Conservation (phyloP, 2,329 filamentous ascomycete species). For the Colletotrichum truncatum region DNA sequence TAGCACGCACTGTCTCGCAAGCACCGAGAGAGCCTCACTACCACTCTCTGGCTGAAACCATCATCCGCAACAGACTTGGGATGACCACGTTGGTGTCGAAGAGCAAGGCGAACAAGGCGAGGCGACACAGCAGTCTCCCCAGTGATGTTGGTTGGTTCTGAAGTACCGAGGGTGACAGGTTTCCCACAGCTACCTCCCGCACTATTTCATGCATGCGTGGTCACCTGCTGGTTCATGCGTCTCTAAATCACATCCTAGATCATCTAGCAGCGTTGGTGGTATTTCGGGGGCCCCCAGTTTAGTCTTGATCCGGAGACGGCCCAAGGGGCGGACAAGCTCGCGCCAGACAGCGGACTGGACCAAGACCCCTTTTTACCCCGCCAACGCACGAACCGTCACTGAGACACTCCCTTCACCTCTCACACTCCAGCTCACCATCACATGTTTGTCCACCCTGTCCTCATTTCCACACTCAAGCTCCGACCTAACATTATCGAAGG, state of each 20-base stretch:
- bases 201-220: neutral
- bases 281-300: neutral
- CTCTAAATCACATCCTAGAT: neutral
- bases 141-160: neutral
- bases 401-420: conserved; percentile 4
- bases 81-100: neutral
- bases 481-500: too few species aligned
- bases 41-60: conserved; percentile 22
- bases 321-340: neutral
- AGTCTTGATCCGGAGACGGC: conserved; percentile 22
- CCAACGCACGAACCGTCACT: conserved; percentile 12
- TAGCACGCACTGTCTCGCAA: too few species aligned
- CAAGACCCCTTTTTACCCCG: conserved; percentile 4
- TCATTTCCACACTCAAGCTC: too few species aligned
- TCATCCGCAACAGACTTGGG: conserved; percentile 15
- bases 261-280: neutral
- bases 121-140: neutral
- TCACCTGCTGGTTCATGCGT: neutral
- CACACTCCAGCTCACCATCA: neutral
- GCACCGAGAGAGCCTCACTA: neutral
- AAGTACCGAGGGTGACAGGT: conserved; percentile 6
- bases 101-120: neutral
- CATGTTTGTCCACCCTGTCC: too few species aligned
- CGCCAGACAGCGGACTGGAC: conserved; percentile 11
- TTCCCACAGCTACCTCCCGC: neutral